A percentile compares a stretch with the other conserved stretches of the same genome.
Conservation (phyloP, 2,329 filamentous ascomycete genomes). For the Neofusicoccum cordaticola region DNA sequence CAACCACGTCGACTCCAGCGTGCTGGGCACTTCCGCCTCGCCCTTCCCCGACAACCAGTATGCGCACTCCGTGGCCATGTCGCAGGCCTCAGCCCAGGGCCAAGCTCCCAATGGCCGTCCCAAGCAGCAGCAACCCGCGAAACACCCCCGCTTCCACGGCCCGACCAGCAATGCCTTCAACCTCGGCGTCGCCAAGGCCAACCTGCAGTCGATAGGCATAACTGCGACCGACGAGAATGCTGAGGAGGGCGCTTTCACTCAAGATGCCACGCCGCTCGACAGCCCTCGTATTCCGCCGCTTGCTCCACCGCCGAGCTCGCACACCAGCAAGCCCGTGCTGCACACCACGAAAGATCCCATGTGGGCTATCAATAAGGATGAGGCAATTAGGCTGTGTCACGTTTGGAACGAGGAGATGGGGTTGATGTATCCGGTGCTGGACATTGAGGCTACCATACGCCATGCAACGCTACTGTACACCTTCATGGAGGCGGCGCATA, state of each 20-base stretch:
- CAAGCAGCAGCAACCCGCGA: slow-evolving; percentile 24
- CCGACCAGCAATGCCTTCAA: slow-evolving; percentile 84
- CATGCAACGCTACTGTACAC: slow-evolving; percentile 69
- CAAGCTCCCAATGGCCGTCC: slow-evolving; percentile 38
- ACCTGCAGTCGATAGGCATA: slow-evolving; percentile 86
- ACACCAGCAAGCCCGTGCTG: slow-evolving; percentile 23
- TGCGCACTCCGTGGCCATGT: slow-evolving; percentile 36
- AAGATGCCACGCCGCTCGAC: slow-evolving; percentile 52
- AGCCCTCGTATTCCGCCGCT: slow-evolving; percentile 40
- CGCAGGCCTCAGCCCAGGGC: slow-evolving; percentile 36
- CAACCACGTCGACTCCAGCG: slow-evolving; percentile 38
- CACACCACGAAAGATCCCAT: slow-evolving; percentile 68
- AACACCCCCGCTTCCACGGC: slow-evolving; percentile 70
- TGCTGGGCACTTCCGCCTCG: slow-evolving; percentile 8
- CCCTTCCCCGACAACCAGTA: slow-evolving; percentile 27
- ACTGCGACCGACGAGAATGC: slow-evolving; percentile 59
- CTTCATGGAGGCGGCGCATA: slow-evolving; percentile 67
- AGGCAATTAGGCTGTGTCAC: slow-evolving; percentile 73
- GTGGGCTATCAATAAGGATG: slow-evolving; percentile 72
- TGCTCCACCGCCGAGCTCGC: slow-evolving; percentile 19
- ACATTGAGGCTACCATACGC: slow-evolving; percentile 67
- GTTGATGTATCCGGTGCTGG: slow-evolving; percentile 84
- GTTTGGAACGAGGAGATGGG: slow-evolving; percentile 88
- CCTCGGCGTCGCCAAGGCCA: slow-evolving; percentile 81
- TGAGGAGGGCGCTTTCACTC: slow-evolving; percentile 57